Evolutionary conservation across 108 stramenopile species (phyloP), one percentile per base, ranked within the genome.

Genomic region (Schizochytrium sp.): DNA sequence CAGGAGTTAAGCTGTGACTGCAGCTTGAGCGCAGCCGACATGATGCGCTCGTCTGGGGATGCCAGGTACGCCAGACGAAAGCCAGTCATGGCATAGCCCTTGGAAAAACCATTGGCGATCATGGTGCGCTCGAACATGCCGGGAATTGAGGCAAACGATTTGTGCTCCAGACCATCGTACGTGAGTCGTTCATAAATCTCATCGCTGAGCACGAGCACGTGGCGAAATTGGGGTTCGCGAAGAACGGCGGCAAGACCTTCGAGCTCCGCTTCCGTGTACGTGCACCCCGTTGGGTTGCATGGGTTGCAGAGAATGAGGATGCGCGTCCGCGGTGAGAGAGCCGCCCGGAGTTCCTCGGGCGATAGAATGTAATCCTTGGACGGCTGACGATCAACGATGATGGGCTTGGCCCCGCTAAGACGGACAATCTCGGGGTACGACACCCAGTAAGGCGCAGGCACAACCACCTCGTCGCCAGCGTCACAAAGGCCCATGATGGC

Each of bases 1-100:
- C 97, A 97, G 29, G 95, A 95, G 21, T 97, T 98, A 43, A 97
- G 91, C 92, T 98, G 97, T 16, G 96, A 95, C 90, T 97, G 97
- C 34, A 98, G 91, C 25, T 94, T 96, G 8, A 95, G 92, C 10
- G 91, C 92, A 3, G 97, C 96, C 88, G 94, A 94, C 48, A 95
- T 95, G 87, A 96, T 88, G 43, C 88, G 60, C 25, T 87, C 48
- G 23, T 83, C 83, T 0, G 96, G 95, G 16, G 96, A 96, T 10
- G 96, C 97, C 71, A 97, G 72, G 87, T 99, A 98, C 29, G 97
- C 98, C 53, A 99, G 89, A 58, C 98, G 91, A 63, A 96, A 95
- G 29, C 98, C 98, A 18, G 98, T 99, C 98, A 99, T 99, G 89
- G 97, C 97, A 89, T 98, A 95, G 10, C 96, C 94, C 93, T 99